Evolutionary conservation across 106 monocot species (phyloP), one percentile per base, ranked within the genome.

Genomic region (Platanthera zijinensis): DNA sequence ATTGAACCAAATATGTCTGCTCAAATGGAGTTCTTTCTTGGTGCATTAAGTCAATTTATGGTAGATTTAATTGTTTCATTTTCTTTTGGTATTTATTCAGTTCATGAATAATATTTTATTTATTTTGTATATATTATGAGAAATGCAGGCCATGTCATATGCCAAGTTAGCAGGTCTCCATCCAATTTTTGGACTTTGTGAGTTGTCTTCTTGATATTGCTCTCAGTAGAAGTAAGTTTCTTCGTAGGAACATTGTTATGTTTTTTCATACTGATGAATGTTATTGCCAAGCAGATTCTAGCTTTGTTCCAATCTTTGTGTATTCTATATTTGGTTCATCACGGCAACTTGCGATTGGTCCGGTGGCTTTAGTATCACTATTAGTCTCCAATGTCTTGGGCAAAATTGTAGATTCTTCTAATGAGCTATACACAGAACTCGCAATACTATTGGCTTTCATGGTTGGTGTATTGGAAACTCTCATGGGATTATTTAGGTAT

Each of bases 291-390:
- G 50, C 94, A 99, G 99, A 99, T 84, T 91, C 94, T 57, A 90
- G 99, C 17, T 94, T 99, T 68, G 76, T 99, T 25, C 99, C 99
- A 6, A 73, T 99, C 73, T 94, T 99, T 82, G 62, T 94, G 5
- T 99, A 99, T 87, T 86, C 92, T 10, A 83, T 99, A 69, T 99
- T 99, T 82, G 99, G 99, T 7, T 99, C 99, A 22, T 99, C 99
- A 9, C 86, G 94, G 2, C 99, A 99, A 57, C 85, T 99, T 79
- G 99, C 99, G 15, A 86, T 99, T 75, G 99, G 99, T 61, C 99
- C 99, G 0, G 99, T 99, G 81, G 91, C 99, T 12, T 77, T 99
- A 25, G 90, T 90, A 14, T 99, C 99, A 61, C 86, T 99, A 15
- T 78, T 99, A 50, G 99, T 99, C 5, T 94, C 94, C 18, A 99